A percentile compares a stretch with the other conserved stretches of the same genome.
Conservation (phyloP, 805 yeast species). For the Nakazawaea wickerhamii region DNA sequence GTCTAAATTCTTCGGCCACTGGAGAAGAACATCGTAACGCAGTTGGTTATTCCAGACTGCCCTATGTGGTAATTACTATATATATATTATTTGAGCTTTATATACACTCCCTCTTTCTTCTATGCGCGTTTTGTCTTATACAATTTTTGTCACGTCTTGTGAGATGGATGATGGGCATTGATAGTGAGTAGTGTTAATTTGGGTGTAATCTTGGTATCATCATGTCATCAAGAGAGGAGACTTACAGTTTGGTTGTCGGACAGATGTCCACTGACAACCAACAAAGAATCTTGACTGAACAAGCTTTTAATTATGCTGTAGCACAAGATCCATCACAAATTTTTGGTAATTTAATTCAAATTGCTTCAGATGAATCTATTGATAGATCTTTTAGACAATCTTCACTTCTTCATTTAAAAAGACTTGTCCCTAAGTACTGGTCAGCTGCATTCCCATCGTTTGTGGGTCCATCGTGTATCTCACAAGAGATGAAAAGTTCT, state of each 20-base stretch:
- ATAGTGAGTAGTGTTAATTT: no score
- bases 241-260: constrained; percentile 14
- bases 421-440: constrained; percentile 73
- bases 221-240: not conserved
- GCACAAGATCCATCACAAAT: constrained; percentile 44
- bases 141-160: no score
- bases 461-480: constrained; percentile 48
- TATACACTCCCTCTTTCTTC: no score
- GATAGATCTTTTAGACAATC: constrained; percentile 48
- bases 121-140: no score
- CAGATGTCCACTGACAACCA: constrained; percentile 45
- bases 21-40: no score
- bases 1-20: no score
- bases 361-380: constrained; percentile 29
- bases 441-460: constrained; percentile 76
- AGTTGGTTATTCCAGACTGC: no score
- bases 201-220: no score
- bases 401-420: constrained; percentile 59
- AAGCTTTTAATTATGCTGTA: constrained; percentile 36
- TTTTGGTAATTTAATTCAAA: constrained; percentile 35
- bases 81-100: no score
- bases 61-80: no score
- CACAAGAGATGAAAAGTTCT: constrained; percentile 42
- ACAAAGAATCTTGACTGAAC: constrained; percentile 48
- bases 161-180: no score